Percentiles rank a stretch among this genome's conserved stretches.
phyloP scores from a whole-genome alignment of 1,284 basidiomycete species.

The Cryptococcus wingfieldii region DNA sequence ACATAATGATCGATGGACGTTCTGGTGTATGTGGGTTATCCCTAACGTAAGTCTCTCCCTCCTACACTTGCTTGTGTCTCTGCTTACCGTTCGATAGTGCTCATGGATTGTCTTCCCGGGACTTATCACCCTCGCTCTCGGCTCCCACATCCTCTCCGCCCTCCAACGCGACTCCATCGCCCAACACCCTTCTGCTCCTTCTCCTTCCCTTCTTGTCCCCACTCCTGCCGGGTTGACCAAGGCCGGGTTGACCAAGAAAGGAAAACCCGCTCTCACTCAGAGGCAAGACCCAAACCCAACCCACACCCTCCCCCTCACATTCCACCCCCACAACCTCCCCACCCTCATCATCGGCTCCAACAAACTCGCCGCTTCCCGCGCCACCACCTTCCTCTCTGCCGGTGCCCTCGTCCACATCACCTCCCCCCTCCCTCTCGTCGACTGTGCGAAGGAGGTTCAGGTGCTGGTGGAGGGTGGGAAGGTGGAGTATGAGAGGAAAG shows the following conservation, averaged over 20 bases:
- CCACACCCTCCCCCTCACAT: constrained; percentile 69
- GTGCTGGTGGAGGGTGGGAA: constrained; percentile 60
- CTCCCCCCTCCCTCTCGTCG: constrained; percentile 40
- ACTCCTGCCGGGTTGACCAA: not conserved
- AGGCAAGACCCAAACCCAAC: not conserved
- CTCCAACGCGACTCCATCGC: constrained; percentile 25
- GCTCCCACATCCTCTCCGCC: constrained; percentile 25
- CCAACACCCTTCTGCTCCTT: constrained; percentile 14
- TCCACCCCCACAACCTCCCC: constrained; percentile 55
- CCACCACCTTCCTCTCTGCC: constrained; percentile 76
- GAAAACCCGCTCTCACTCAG: not conserved
- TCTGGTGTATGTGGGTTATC: constrained; percentile 64
- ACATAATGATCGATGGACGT: constrained; percentile 60
- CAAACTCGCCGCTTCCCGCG: constrained; percentile 70
- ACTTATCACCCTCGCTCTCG: constrained; percentile 30
- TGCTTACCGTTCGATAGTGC: constrained; percentile 5
- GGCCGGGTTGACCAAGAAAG: not conserved
- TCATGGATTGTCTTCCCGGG: constrained; percentile 39
- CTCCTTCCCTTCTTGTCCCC: constrained; percentile 5
- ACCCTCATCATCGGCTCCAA: constrained; percentile 72
- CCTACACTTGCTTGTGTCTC: not conserved
- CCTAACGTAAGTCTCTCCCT: constrained; percentile 63
- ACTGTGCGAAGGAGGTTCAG: constrained; percentile 65
- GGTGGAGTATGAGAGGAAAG: constrained; percentile 50
- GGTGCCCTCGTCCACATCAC: constrained; percentile 69